Percentiles rank a stretch among this genome's conserved stretches.
These are phyloP conservation scores for Musa balbisiana DNA, from an alignment of 202 grass and related monocot species.

Conservation along the genomic window DNA sequence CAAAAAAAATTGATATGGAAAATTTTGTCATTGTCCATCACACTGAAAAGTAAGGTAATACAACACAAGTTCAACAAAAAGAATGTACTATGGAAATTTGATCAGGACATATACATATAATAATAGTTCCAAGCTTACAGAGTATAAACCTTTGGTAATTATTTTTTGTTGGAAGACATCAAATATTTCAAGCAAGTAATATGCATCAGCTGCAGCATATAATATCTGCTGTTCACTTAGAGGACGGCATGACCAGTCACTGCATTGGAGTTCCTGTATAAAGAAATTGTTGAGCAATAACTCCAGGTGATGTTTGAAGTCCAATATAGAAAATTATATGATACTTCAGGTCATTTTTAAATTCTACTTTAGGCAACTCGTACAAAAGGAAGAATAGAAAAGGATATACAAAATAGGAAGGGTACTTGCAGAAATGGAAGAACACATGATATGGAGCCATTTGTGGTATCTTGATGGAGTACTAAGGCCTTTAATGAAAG, in stretches of 20 bases:
- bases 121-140: not conserved
- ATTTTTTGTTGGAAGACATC: conserved; percentile 48
- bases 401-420: no score
- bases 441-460: not conserved
- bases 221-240: conserved; percentile 76
- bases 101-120: not conserved
- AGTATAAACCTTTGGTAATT: conserved; percentile 40
- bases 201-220: conserved; percentile 94
- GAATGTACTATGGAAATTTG: not conserved
- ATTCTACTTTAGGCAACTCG: no score
- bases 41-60: not conserved
- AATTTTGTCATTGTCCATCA: no score
- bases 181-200: conserved; percentile 90
- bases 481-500: conserved; percentile 13
- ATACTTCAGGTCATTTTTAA: not conserved
- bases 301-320: not conserved
- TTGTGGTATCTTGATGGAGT: not conserved
- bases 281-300: conserved; percentile 18
- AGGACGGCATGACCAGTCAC: conserved; percentile 81
- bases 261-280: conserved; percentile 92
- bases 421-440: no score
- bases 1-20: no score
- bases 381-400: no score
- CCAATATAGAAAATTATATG: not conserved
- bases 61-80: not conserved